Conservation (phyloP, 305 asterid species). For the Fraxinus albicans region DNA sequence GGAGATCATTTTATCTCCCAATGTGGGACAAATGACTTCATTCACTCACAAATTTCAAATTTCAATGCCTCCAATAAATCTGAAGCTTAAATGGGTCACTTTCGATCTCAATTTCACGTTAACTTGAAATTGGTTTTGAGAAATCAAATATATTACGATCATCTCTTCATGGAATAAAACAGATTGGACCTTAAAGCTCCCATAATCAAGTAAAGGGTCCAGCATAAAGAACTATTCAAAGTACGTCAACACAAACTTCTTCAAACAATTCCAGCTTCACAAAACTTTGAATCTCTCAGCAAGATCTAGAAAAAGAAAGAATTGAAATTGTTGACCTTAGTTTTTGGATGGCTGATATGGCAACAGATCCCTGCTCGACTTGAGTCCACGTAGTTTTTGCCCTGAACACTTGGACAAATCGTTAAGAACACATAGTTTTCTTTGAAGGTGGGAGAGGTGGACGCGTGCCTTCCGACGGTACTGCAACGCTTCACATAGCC, state of each 20-base stretch:
- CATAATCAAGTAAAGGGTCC: background rate
- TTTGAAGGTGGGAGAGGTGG: background rate
- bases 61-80: background rate
- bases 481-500: background rate
- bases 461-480: background rate
- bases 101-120: background rate
- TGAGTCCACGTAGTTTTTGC: background rate
- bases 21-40: background rate
- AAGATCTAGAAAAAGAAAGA: background rate
- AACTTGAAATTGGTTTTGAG: background rate
- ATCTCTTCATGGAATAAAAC: too few relatives aligned
- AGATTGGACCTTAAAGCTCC: background rate
- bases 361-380: background rate
- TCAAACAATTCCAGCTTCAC: background rate
- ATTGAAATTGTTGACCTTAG: background rate
- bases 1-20: background rate
- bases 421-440: background rate
- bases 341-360: background rate
- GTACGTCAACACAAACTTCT: background rate
- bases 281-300: background rate
- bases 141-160: background rate
- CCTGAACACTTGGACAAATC: background rate
- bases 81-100: background rate
- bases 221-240: background rate
- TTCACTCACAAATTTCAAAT: background rate